Conservation (phyloP, 495 filamentous ascomycete genomes). For the Terfezia claveryi region DNA sequence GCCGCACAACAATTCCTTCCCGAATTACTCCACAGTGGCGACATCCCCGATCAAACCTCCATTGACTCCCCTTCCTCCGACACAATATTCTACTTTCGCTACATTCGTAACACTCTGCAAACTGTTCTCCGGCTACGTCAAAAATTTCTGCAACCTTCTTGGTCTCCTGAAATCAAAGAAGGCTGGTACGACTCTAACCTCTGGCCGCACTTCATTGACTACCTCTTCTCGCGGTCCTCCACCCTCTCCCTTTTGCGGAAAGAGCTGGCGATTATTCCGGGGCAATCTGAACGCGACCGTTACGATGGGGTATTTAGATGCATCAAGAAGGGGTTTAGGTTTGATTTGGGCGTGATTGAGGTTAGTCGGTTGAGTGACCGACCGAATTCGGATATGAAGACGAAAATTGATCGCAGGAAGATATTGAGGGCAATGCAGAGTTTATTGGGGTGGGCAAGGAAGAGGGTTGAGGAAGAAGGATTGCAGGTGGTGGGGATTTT, state of each 20-base stretch:
- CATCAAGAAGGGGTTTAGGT: not conserved
- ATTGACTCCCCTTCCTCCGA: no score
- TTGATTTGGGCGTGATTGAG: not conserved
- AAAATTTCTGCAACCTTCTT: not conserved
- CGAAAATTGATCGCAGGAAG: not conserved
- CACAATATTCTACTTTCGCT: not conserved
- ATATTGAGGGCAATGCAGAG: not conserved
- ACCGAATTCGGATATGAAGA: not conserved
- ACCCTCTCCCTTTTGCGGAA: not conserved
- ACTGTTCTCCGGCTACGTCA: not conserved
- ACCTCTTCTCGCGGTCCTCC: not conserved
- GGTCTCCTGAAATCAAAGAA: not conserved
- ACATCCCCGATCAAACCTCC: no score
- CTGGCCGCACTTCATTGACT: not conserved
- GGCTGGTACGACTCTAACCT: not conserved
- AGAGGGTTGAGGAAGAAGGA: not conserved
- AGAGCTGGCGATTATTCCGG: no score
- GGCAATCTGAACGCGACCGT: not conserved
- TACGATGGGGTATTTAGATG: not conserved
- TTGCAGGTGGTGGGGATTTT: not conserved
- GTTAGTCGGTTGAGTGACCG: not conserved
- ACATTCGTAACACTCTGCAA: not conserved
- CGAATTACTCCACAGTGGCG: no score
- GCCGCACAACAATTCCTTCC: no score
- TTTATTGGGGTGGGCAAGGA: not conserved